Conservation (phyloP, 2,329 filamentous ascomycete species). For the Tolypocladium ovalisporum region DNA sequence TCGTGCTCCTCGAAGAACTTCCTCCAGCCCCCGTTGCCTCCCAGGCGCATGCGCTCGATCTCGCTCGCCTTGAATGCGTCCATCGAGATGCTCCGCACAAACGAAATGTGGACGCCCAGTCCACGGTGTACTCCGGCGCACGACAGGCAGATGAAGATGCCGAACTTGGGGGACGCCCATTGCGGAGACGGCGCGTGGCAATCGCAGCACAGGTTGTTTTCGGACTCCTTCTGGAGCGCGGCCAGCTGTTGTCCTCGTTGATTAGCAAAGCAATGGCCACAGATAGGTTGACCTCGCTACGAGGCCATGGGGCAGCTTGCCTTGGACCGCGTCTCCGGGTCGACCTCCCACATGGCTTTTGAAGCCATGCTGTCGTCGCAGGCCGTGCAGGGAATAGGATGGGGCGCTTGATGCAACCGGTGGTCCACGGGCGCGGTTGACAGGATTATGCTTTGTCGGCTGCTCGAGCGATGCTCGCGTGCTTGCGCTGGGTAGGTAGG, state of each 20-base stretch:
- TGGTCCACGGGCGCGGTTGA: background rate
- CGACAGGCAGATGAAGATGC: constrained; percentile 95
- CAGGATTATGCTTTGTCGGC: background rate
- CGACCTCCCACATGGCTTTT: constrained; percentile 95
- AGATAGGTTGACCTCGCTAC: constrained; percentile 6
- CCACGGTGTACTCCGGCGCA: constrained; percentile 93
- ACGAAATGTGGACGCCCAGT: constrained; percentile 94
- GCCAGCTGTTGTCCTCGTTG: constrained; percentile 52
- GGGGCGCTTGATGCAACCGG: background rate
- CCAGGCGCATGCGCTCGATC: constrained; percentile 85
- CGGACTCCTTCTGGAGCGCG: constrained; percentile 79
- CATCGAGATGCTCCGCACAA: constrained; percentile 96
- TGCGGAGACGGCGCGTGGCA: constrained; percentile 92
- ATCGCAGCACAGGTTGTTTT: constrained; percentile 88
- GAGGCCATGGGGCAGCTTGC: constrained; percentile 33
- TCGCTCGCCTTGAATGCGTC: constrained; percentile 92
- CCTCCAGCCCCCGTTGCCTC: constrained; percentile 82
- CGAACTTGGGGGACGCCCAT: constrained; percentile 97
- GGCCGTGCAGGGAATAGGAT: constrained; percentile 1
- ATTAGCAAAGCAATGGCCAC: constrained; percentile 5
- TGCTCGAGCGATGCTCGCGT: background rate
- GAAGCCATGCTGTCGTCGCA: constrained; percentile 37
- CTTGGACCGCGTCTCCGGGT: constrained; percentile 94
- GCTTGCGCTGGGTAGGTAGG: background rate
- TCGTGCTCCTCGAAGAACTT: constrained; percentile 72